Conservation (phyloP, 371 early-diverging fungal species). For the Choanephora cucurbitarum region DNA sequence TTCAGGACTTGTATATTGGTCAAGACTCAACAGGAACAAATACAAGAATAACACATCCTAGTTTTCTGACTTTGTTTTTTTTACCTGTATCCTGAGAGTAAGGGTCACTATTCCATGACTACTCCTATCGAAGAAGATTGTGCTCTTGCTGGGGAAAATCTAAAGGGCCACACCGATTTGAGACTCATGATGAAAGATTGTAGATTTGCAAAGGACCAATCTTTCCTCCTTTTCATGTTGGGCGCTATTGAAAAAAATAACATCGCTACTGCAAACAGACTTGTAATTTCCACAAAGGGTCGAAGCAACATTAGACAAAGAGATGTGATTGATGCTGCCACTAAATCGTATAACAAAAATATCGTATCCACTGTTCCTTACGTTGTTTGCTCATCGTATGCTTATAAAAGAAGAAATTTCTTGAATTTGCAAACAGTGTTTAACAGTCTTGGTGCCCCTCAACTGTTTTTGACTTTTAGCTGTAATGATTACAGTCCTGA, state of each 20-base stretch:
- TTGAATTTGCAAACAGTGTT: too few relatives aligned
- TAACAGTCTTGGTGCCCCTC: too few relatives aligned
- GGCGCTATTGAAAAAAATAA: slow-evolving; percentile 1
- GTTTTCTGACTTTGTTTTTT: slow-evolving; percentile 2
- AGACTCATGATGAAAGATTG: background rate
- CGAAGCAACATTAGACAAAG: background rate
- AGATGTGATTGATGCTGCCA: background rate
- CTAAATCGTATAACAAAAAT: background rate
- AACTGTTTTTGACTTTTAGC: too few relatives aligned
- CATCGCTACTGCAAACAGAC: background rate
- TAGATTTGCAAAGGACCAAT: slow-evolving; percentile 9
- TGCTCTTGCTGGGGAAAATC: background rate
- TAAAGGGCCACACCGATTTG: background rate
- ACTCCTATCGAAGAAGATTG: background rate
- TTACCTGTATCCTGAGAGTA: background rate
- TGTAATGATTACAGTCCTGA: background rate
- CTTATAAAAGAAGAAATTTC: too few relatives aligned
- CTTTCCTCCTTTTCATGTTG: slow-evolving; percentile 4
- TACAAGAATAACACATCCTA: slow-evolving; percentile 4
- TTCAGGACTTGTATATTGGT: slow-evolving; percentile 1
- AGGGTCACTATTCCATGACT: slow-evolving; percentile 10
- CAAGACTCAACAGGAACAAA: background rate
- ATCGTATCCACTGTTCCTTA: background rate
- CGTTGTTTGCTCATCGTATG: background rate
- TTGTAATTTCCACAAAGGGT: background rate